Conservation (phyloP, 2,329 filamentous ascomycete species). For the Fusarium veterinarium region DNA sequence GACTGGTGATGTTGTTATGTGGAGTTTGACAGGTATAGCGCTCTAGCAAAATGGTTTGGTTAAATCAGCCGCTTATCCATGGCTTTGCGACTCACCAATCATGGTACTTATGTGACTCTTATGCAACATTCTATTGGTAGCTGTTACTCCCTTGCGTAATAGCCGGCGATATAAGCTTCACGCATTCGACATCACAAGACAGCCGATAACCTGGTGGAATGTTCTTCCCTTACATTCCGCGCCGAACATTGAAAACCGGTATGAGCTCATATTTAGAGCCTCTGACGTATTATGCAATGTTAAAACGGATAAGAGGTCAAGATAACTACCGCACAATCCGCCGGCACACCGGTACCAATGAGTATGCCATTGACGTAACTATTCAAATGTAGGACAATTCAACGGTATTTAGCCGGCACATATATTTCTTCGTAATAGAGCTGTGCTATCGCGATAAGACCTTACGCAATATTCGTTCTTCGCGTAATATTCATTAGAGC, state of each 20-base stretch:
- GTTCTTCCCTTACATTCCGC: background rate
- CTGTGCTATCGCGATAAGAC: accelerated
- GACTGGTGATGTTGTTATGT: no score
- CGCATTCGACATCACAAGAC: background rate
- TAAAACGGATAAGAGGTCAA: background rate
- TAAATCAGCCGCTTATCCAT: background rate
- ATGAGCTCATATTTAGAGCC: accelerated
- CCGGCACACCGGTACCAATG: background rate
- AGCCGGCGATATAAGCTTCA: background rate
- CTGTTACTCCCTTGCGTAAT: background rate
- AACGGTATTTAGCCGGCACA: background rate
- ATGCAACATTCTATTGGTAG: background rate
- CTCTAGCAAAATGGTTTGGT: accelerated
- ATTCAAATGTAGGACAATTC: background rate
- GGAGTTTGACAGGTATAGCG: no score
- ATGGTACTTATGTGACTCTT: accelerated
- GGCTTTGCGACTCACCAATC: background rate
- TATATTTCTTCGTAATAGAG: background rate
- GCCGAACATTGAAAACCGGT: background rate
- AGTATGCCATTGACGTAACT: background rate
- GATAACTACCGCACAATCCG: background rate
- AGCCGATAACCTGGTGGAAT: accelerated
- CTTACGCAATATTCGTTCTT: no score
- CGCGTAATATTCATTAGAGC: accelerated
- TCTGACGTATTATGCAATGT: background rate